Evolutionary conservation across 805 yeast genomes (phyloP).

Genomic region (Saccharomycopsis sp.): DNA sequence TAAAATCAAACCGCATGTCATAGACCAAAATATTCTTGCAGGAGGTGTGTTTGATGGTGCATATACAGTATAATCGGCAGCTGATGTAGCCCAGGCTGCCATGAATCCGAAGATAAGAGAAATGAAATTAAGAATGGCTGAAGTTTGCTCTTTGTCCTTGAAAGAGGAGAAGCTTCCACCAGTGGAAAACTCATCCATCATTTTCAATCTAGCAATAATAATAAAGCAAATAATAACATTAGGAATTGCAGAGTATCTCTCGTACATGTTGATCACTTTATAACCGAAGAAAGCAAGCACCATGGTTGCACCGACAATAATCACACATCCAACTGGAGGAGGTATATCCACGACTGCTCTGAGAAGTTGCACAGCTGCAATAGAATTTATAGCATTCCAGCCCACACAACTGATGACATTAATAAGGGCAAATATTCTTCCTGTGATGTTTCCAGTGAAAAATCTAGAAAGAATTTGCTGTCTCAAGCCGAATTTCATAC

Average conservation of each 20-base stretch:
- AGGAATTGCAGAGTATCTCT: constrained; percentile 87
- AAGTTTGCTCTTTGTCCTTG: constrained; percentile 38
- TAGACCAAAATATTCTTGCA: constrained; percentile 53
- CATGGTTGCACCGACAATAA: constrained; percentile 61
- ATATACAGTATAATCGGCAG: constrained; percentile 88
- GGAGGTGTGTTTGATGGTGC: constrained; percentile 62
- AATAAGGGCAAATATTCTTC: constrained; percentile 70
- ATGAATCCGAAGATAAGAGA: constrained; percentile 82
- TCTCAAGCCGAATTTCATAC: constrained; percentile 79
- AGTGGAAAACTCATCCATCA: constrained; percentile 53
- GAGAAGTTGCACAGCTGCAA: constrained; percentile 80
- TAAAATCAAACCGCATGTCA: constrained; percentile 53
- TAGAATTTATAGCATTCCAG: constrained; percentile 91
- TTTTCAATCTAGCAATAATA: constrained; percentile 69
- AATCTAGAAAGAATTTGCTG: constrained; percentile 80
- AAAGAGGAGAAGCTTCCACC: constrained; percentile 56
- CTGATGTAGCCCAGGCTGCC: constrained; percentile 90
- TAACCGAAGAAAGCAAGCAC: constrained; percentile 79
- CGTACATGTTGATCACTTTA: constrained; percentile 71
- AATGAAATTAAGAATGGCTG: constrained; percentile 74
- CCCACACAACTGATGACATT: constrained; percentile 86
- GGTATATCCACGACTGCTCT: constrained; percentile 62
- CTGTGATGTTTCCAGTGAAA: constrained; percentile 67
- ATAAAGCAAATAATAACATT: constrained; percentile 66
- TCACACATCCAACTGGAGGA: constrained; percentile 84